Evolutionary conservation across 352 stramenopile species (phyloP).

Genomic region (Globisporangium nagaii): DNA sequence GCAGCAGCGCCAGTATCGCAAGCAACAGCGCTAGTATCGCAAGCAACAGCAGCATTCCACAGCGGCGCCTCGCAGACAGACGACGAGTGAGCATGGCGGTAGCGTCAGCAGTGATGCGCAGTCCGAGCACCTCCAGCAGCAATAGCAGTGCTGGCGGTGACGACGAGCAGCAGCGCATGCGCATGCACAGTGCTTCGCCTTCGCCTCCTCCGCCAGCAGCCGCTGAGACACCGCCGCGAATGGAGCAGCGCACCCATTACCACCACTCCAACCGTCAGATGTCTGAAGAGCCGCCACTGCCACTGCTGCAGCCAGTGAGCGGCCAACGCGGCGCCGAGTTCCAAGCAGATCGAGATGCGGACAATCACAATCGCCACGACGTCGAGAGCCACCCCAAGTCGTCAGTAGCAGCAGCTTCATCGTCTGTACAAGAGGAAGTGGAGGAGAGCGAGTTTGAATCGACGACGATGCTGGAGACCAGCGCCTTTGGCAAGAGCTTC

Average conservation of each 20-base stretch:
- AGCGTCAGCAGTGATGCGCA: not conserved
- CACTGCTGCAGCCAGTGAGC: not conserved
- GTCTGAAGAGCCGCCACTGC: not conserved
- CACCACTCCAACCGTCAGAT: not conserved
- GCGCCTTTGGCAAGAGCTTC: not conserved
- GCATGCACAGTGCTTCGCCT: not conserved
- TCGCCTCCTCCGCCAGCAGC: not conserved
- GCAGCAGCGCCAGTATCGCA: not conserved
- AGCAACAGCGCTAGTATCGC: not conserved
- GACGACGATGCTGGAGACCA: not conserved
- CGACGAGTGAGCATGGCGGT: not conserved
- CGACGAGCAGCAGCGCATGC: not conserved
- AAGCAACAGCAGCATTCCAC: not conserved
- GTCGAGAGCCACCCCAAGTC: too few relatives aligned
- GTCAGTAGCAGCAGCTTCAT: too few relatives aligned
- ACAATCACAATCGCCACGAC: not conserved
- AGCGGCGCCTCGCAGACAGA: not conserved
- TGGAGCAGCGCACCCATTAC: not conserved
- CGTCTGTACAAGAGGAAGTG: too few relatives aligned
- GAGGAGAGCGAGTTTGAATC: not conserved
- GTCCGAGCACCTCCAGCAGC: not conserved
- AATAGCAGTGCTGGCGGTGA: not conserved
- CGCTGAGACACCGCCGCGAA: not conserved
- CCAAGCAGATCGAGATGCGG: not conserved
- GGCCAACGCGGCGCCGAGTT: slow-evolving; percentile 2